These are phyloP conservation scores for Lenzites betulinus DNA, from an alignment of 768 basidiomycete genomes.

Conservation along the genomic window DNA sequence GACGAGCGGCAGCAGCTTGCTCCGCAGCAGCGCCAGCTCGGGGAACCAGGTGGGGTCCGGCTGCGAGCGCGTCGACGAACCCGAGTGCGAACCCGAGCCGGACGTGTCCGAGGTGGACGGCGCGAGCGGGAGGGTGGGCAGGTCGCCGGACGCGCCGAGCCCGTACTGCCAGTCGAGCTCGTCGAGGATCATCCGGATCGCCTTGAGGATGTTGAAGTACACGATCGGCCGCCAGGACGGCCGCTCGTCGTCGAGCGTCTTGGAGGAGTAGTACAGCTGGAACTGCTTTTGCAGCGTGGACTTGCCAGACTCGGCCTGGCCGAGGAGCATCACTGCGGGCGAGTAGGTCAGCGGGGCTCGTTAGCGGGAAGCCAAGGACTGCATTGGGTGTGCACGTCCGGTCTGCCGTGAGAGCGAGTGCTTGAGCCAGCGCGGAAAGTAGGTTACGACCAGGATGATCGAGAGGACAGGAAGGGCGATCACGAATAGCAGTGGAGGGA, in stretches of 20 bases:
- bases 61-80: conserved; percentile 29
- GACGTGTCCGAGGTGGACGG: conserved; percentile 23
- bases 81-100: conserved; percentile 16
- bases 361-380: too few species aligned
- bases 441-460: background rate
- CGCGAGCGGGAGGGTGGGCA: conserved; percentile 11
- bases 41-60: conserved; percentile 35
- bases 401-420: too few species aligned
- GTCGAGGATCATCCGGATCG: conserved; percentile 71
- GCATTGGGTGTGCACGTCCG: too few species aligned
- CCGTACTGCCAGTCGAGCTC: conserved; percentile 65
- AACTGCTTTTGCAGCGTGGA: conserved; percentile 86
- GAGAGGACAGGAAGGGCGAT: background rate
- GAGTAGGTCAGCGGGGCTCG: background rate
- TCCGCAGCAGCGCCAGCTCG: conserved; percentile 55
- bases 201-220: conserved; percentile 62
- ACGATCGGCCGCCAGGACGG: conserved; percentile 47
- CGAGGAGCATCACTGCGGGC: conserved; percentile 33
- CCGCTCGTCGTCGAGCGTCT: conserved; percentile 41
- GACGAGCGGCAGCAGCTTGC: conserved; percentile 61
- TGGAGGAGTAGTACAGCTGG: conserved; percentile 72
- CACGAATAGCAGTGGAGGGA: background rate
- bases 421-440: too few species aligned
- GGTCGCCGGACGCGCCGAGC: conserved; percentile 26
- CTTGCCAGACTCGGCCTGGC: conserved; percentile 55